A percentile compares a stretch with the other conserved stretches of the same genome.
Conservation (phyloP, 2,329 filamentous ascomycete genomes). For the Lithohypha guttulata region DNA sequence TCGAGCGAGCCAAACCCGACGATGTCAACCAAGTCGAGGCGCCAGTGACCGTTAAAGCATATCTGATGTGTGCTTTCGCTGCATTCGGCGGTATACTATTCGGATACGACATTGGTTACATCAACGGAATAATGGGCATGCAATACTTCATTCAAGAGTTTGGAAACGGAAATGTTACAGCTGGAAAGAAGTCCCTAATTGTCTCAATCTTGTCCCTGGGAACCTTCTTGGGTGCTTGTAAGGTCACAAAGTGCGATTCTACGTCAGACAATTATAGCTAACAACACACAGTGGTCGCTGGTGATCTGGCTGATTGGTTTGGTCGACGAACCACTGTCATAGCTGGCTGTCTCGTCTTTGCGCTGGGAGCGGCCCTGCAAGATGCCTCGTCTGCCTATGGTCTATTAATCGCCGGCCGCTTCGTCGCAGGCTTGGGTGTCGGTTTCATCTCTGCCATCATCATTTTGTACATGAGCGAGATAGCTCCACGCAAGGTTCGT, state of each 20-base stretch:
- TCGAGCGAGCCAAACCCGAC: conserved; percentile 14
- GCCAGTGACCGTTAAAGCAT: conserved; percentile 48
- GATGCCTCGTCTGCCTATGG: conserved; percentile 8
- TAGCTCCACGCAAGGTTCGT: conserved; percentile 39
- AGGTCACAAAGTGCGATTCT: not conserved
- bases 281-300: conserved; percentile 50
- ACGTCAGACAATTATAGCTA: not conserved
- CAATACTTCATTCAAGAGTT: conserved; percentile 36
- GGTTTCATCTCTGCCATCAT: conserved; percentile 64
- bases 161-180: conserved; percentile 21
- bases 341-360: conserved; percentile 26
- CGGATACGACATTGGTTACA: conserved; percentile 49
- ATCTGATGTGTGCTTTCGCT: conserved; percentile 50
- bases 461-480: conserved; percentile 85
- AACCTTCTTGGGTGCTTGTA: conserved; percentile 62
- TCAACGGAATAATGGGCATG: conserved; percentile 43
- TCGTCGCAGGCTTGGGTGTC: conserved; percentile 74
- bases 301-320: conserved; percentile 64
- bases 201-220: conserved; percentile 66
- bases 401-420: conserved; percentile 50
- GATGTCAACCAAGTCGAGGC: conserved; percentile 48
- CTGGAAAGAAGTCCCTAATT: conserved; percentile 46
- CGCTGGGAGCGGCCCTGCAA: conserved; percentile 33
- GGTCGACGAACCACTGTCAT: conserved; percentile 62
- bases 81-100: conserved; percentile 52